A percentile compares a stretch with the other conserved stretches of the same genome.
phyloP scores from a whole-genome alignment of 2,329 filamentous ascomycete genomes.

The Fusarium duplospermum region DNA sequence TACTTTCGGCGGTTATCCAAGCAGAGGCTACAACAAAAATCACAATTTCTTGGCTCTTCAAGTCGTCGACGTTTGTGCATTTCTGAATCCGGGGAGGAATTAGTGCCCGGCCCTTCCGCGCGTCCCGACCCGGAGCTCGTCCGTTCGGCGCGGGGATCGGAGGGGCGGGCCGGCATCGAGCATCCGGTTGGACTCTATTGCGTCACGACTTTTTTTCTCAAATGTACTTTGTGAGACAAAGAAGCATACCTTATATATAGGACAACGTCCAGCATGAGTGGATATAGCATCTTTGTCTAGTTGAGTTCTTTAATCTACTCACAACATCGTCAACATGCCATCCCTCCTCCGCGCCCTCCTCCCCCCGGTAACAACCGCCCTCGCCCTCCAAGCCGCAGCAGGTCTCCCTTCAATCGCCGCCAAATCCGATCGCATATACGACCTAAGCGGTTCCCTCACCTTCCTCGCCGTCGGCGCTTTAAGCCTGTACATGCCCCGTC shows the following conservation, averaged over 20 bases:
- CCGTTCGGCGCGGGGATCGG: conserved; percentile 16
- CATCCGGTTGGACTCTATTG: background rate
- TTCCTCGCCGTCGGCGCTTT: conserved; percentile 73
- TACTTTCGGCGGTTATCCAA: too few species aligned
- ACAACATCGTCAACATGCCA: conserved; percentile 40
- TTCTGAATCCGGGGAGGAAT: background rate
- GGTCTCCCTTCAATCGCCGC: conserved; percentile 71
- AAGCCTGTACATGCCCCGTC: conserved; percentile 65
- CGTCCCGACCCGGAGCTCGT: conserved; percentile 19
- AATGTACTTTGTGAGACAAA: background rate
- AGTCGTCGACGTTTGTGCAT: background rate
- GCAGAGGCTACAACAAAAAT: too few species aligned
- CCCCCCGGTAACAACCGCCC: conserved; percentile 71
- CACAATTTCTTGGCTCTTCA: too few species aligned
- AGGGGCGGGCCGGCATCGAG: conserved; percentile 3
- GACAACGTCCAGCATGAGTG: too few species aligned
- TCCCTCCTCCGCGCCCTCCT: conserved; percentile 61
- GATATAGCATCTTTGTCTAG: background rate
- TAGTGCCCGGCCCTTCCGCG: conserved; percentile 2
- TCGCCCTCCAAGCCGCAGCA: conserved; percentile 71
- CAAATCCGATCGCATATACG: conserved; percentile 75
- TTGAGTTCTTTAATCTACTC: background rate
- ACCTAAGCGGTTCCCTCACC: conserved; percentile 73
- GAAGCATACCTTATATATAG: background rate
- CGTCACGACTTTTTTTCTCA: conserved; percentile 8